Percentiles rank a stretch among this genome's conserved stretches.
These are phyloP conservation scores for Monosporascus sp. DNA, from an alignment of 2,329 filamentous ascomycete genomes.

Conservation along the genomic window DNA sequence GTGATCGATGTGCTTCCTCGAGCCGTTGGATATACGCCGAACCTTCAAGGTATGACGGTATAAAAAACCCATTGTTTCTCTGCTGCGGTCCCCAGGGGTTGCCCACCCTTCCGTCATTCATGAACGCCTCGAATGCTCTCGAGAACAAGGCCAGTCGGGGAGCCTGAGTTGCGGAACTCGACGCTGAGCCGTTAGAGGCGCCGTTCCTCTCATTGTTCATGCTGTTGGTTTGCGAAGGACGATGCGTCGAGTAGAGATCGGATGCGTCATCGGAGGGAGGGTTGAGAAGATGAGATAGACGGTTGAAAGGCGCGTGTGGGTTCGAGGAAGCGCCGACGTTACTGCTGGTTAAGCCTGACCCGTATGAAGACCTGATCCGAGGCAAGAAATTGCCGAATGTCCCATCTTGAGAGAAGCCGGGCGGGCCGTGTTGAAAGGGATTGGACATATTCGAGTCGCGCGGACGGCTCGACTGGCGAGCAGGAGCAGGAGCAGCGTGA, in stretches of 20 bases:
- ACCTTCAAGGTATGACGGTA: slow-evolving; percentile 74
- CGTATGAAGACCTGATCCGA: slow-evolving; percentile 34
- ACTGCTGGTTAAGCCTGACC: slow-evolving; percentile 34
- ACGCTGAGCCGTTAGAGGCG: slow-evolving; percentile 17
- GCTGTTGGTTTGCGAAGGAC: slow-evolving; percentile 18
- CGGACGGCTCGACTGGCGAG: background rate
- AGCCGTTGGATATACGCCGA: slow-evolving; percentile 75
- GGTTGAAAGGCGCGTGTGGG: slow-evolving; percentile 31
- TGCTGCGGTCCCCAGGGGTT: slow-evolving; percentile 22
- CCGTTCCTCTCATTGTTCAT: slow-evolving; percentile 30
- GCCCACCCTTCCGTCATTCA: slow-evolving; percentile 21
- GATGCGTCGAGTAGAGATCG: slow-evolving; percentile 23
- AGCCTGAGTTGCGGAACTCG: slow-evolving; percentile 20
- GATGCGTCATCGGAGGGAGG: slow-evolving; percentile 34
- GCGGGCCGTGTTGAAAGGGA: slow-evolving; percentile 32
- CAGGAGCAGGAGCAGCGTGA: slow-evolving; percentile 3
- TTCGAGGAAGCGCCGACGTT: slow-evolving; percentile 15
- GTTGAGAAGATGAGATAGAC: slow-evolving; percentile 52
- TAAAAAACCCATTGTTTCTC: slow-evolving; percentile 56
- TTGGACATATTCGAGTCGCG: slow-evolving; percentile 33
- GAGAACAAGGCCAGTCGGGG: slow-evolving; percentile 42
- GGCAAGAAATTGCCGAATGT: slow-evolving; percentile 26
- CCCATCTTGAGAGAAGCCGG: slow-evolving; percentile 28
- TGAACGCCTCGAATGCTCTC: slow-evolving; percentile 47
- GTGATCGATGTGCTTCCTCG: slow-evolving; percentile 62